These are phyloP conservation scores for Hemisphaericaspora xylanilytica DNA, from an alignment of 1,139 yeast species.

Conservation along the genomic window DNA sequence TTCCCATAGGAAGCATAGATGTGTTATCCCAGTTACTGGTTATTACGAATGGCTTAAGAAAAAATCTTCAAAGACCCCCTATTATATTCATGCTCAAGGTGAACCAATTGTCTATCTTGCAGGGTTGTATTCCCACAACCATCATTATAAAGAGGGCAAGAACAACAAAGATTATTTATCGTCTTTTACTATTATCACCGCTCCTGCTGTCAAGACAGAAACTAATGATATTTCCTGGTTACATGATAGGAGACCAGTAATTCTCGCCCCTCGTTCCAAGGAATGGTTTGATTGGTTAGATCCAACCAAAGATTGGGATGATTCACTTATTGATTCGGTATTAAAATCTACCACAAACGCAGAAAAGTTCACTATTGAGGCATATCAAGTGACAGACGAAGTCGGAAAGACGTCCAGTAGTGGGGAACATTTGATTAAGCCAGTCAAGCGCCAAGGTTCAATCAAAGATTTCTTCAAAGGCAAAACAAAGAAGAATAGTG, in stretches of 20 bases:
- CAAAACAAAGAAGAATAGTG: constrained; percentile 8
- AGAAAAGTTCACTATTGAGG: constrained; percentile 44
- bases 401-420: constrained; percentile 65
- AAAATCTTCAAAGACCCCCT: constrained; percentile 51
- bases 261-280: constrained; percentile 54
- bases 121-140: constrained; percentile 60
- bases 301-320: constrained; percentile 41
- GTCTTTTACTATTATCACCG: constrained; percentile 73
- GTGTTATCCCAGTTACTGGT: constrained; percentile 78
- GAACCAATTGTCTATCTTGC: constrained; percentile 62
- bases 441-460: constrained; percentile 20
- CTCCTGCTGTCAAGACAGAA: constrained; percentile 53
- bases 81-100: constrained; percentile 57
- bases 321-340: constrained; percentile 31
- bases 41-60: constrained; percentile 76
- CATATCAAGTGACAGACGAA: constrained; percentile 55
- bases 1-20: constrained; percentile 42
- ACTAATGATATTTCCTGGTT: constrained; percentile 57
- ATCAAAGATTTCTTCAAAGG: constrained; percentile 30
- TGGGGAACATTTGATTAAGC: constrained; percentile 41
- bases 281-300: constrained; percentile 66
- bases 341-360: constrained; percentile 37
- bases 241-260: constrained; percentile 75
- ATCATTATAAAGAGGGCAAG: constrained; percentile 27
- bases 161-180: constrained; percentile 32